Evolutionary conservation across 495 filamentous ascomycete species (phyloP).

Genomic region (Cairneyella variabilis): DNA sequence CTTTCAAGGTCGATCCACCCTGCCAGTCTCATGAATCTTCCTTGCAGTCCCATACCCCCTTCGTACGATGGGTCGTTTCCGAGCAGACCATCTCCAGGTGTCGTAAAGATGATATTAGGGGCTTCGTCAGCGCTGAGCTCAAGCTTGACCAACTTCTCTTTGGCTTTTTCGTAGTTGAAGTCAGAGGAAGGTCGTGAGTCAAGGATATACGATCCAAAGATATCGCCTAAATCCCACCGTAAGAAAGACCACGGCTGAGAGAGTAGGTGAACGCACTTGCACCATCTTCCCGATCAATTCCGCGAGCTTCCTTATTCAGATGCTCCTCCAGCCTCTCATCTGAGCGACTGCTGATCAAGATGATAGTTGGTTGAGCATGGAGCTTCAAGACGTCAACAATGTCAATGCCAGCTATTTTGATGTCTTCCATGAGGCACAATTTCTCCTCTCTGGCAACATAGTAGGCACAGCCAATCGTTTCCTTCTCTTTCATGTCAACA

Average conservation of each 20-base stretch:
- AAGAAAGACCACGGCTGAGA: no score
- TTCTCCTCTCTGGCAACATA: slow-evolving; percentile 72
- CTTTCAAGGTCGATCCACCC: slow-evolving; percentile 78
- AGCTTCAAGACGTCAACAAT: slow-evolving; percentile 71
- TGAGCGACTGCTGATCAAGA: slow-evolving; percentile 68
- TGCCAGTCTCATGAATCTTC: slow-evolving; percentile 66
- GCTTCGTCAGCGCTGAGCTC: slow-evolving; percentile 44
- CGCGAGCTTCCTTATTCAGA: slow-evolving; percentile 39
- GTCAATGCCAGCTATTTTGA: slow-evolving; percentile 65
- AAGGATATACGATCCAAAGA: slow-evolving; percentile 59
- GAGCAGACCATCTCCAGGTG: slow-evolving; percentile 47
- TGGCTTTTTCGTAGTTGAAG: slow-evolving; percentile 69
- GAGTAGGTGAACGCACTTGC: slow-evolving; percentile 24
- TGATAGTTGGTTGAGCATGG: slow-evolving; percentile 73
- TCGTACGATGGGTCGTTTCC: not conserved
- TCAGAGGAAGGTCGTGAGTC: slow-evolving; percentile 72
- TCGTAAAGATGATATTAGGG: slow-evolving; percentile 52
- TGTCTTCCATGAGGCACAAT: slow-evolving; percentile 77
- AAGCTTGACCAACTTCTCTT: slow-evolving; percentile 59
- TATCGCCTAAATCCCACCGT: slow-evolving; percentile 24
- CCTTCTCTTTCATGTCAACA: slow-evolving; percentile 68
- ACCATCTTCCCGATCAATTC: slow-evolving; percentile 29
- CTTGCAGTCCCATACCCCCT: slow-evolving; percentile 42
- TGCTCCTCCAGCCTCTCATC: slow-evolving; percentile 54
- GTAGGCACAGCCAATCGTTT: slow-evolving; percentile 81